These are phyloP conservation scores for Fusarium longipes DNA, from an alignment of 2,329 filamentous ascomycete species.

Conservation along the genomic window DNA sequence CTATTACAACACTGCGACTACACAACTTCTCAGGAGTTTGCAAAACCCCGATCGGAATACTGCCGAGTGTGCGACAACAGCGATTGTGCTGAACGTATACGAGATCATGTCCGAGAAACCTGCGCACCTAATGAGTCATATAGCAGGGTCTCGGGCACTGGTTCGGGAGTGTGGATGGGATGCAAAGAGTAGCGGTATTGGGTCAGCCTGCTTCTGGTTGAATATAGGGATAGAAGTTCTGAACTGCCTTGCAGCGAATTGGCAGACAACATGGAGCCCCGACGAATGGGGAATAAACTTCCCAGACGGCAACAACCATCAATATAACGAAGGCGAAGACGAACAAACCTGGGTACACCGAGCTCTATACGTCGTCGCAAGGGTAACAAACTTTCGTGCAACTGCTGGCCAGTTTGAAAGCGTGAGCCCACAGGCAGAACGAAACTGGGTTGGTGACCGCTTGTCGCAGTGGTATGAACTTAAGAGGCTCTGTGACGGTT, in stretches of 20 bases:
- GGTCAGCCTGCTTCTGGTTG: conserved; percentile 92
- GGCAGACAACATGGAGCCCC: conserved; percentile 87
- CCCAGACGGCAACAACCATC: conserved; percentile 59
- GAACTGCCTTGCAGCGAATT: conserved; percentile 87
- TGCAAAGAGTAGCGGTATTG: conserved; percentile 80
- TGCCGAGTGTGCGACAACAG: conserved; percentile 85
- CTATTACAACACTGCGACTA: conserved; percentile 89
- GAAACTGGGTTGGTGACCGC: conserved; percentile 71
- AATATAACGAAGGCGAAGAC: conserved; percentile 58
- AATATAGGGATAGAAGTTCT: conserved; percentile 93
- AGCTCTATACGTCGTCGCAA: conserved; percentile 89
- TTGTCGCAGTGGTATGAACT: conserved; percentile 82
- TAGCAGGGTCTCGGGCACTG: conserved; percentile 83
- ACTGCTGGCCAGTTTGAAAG: conserved; percentile 72
- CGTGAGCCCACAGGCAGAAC: conserved; percentile 69
- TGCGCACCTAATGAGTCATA: conserved; percentile 87
- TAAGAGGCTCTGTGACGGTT: conserved; percentile 84
- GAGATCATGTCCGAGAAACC: conserved; percentile 90
- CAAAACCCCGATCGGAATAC: conserved; percentile 88
- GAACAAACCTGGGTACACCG: conserved; percentile 88
- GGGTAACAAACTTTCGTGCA: conserved; percentile 86
- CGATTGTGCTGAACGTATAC: conserved; percentile 90
- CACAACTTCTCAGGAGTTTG: conserved; percentile 77
- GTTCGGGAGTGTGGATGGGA: conserved; percentile 94
- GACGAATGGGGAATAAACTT: conserved; percentile 91